Evolutionary conservation across 305 asterid genomes (phyloP).

Genomic region (Solanum chacoense): DNA sequence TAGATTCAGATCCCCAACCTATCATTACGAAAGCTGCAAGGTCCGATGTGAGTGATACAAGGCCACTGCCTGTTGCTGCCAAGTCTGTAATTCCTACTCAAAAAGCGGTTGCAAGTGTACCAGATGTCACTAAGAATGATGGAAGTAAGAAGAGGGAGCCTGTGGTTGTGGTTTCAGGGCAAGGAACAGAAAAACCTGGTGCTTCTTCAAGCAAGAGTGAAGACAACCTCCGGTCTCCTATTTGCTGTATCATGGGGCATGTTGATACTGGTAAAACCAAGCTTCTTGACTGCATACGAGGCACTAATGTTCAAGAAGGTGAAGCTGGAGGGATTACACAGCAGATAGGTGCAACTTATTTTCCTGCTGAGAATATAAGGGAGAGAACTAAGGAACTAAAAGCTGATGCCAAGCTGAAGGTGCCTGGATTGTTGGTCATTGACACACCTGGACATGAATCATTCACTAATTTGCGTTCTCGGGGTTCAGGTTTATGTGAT

Average conservation of each 20-base stretch:
- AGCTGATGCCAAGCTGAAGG: constrained; percentile 89
- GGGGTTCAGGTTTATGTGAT: constrained; percentile 97
- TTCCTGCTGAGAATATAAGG: constrained; percentile 96
- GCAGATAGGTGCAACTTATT: constrained; percentile 97
- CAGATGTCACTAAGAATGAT: constrained; percentile 21
- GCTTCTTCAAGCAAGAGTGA: constrained; percentile 22
- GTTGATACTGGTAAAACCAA: constrained; percentile 98
- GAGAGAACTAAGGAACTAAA: constrained; percentile 92
- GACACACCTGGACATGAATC: constrained; percentile 99
- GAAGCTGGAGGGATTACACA: constrained; percentile 99
- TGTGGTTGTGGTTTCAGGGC: constrained; percentile 15
- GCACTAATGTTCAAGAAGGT: constrained; percentile 99
- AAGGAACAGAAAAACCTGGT: constrained; percentile 26
- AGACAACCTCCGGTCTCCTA: constrained; percentile 83
- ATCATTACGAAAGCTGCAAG: constrained; percentile 36
- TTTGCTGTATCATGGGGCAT: constrained; percentile 99
- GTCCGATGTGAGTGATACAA: constrained; percentile 24
- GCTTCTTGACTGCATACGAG: constrained; percentile 92
- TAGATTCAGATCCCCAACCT: constrained; percentile 64
- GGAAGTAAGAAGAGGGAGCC: constrained; percentile 18
- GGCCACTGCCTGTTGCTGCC: constrained; percentile 22
- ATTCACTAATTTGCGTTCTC: constrained; percentile 81
- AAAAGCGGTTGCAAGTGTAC: constrained; percentile 16
- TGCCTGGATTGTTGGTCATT: constrained; percentile 92
- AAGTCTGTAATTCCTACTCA: constrained; percentile 6